Conservation (phyloP, 176 grass and related monocot genomes). For the Avena eriantha region DNA sequence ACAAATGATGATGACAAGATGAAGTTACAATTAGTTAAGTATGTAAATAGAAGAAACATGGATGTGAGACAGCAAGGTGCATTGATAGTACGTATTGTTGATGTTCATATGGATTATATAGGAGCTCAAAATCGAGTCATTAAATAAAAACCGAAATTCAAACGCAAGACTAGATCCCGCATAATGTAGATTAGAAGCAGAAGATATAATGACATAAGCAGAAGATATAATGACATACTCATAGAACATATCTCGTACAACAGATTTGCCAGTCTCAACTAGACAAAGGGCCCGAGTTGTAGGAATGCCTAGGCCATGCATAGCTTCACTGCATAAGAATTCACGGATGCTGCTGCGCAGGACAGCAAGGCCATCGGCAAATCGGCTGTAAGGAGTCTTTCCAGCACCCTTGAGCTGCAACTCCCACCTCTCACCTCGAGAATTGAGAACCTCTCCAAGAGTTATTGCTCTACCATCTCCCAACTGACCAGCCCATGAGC, state of each 20-base stretch:
- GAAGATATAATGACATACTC: slow-evolving; percentile 75
- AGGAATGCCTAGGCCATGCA: slow-evolving; percentile 92
- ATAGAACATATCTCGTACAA: slow-evolving; percentile 96
- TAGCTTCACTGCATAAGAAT: slow-evolving; percentile 96
- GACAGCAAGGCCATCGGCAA: slow-evolving; percentile 94
- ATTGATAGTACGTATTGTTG: too few relatives aligned
- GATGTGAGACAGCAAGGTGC: too few relatives aligned
- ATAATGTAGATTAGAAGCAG: not conserved
- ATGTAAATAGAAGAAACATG: too few relatives aligned
- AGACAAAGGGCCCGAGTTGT: slow-evolving; percentile 90
- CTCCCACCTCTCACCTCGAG: slow-evolving; percentile 85
- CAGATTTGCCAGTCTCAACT: slow-evolving; percentile 87
- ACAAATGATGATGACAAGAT: not conserved
- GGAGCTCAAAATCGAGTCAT: not conserved
- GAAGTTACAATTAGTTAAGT: not conserved
- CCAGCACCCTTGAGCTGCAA: slow-evolving; percentile 96
- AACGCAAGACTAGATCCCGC: not conserved
- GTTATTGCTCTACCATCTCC: slow-evolving; percentile 93
- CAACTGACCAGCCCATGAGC: slow-evolving; percentile 92
- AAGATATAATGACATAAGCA: slow-evolving; percentile 61
- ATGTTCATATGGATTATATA: too few relatives aligned
- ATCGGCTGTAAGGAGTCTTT: slow-evolving; percentile 93
- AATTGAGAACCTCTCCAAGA: slow-evolving; percentile 86
- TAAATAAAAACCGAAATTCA: not conserved
- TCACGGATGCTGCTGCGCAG: slow-evolving; percentile 95